A percentile compares a stretch with the other conserved stretches of the same genome.
These are phyloP conservation scores for Darksidea phi DNA, from an alignment of 495 filamentous ascomycete species.

Conservation along the genomic window DNA sequence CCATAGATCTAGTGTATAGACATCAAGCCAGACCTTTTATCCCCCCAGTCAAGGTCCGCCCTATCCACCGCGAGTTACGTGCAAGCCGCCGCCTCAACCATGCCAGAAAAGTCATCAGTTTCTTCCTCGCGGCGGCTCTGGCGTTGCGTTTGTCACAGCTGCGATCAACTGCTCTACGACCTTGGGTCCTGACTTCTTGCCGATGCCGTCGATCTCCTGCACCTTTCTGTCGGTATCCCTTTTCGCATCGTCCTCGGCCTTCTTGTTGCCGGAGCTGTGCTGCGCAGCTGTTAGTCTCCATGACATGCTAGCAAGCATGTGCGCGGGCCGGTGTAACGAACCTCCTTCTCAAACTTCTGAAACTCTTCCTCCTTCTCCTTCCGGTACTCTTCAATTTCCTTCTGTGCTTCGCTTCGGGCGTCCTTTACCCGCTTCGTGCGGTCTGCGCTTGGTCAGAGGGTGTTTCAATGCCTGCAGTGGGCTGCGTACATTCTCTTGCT, in stretches of 20 bases:
- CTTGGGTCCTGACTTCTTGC: constrained; percentile 71
- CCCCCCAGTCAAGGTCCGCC: too few relatives aligned
- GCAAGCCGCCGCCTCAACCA: background rate
- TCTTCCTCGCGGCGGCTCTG: constrained; percentile 46
- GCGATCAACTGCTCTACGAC: constrained; percentile 77
- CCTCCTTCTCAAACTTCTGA: constrained; percentile 91
- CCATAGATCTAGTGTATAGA: too few relatives aligned
- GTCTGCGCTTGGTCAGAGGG: constrained; percentile 53
- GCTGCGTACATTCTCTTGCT: constrained; percentile 73
- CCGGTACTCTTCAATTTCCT: constrained; percentile 94
- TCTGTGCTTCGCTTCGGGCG: constrained; percentile 90
- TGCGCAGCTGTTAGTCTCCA: constrained; percentile 37
- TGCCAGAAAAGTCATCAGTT: background rate
- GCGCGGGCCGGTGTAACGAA: constrained; percentile 41
- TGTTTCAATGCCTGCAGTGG: too few relatives aligned
- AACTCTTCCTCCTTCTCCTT: constrained; percentile 89
- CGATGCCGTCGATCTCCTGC: constrained; percentile 75
- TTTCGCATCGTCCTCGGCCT: constrained; percentile 80
- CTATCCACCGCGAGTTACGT: too few relatives aligned
- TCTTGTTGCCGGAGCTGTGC: constrained; percentile 86
- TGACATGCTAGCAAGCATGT: background rate
- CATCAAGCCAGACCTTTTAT: too few relatives aligned
- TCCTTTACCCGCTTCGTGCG: constrained; percentile 96
- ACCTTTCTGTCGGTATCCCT: constrained; percentile 79
- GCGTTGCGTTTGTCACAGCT: constrained; percentile 76